Evolutionary conservation across 192 early-diverging fungal genomes (phyloP).

Genomic region (Hyaloraphidium curvatum): DNA sequence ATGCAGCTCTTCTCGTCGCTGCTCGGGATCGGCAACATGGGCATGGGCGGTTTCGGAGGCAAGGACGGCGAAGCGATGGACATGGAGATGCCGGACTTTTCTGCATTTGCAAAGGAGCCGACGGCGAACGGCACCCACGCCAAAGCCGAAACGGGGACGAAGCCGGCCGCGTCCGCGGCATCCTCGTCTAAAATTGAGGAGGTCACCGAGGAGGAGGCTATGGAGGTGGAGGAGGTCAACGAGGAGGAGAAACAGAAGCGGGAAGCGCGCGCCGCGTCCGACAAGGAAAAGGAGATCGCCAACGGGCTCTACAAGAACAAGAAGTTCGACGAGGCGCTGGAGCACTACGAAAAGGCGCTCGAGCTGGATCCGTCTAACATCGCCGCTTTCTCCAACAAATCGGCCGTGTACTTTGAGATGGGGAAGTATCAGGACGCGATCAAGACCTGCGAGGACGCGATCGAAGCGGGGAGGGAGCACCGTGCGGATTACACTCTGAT

Average conservation of each 20-base stretch:
- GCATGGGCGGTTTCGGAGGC: constrained; percentile 18
- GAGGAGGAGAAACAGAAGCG: constrained; percentile 10
- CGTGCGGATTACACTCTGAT: constrained; percentile 89
- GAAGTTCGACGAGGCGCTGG: constrained; percentile 70
- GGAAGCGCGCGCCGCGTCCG: constrained; percentile 12
- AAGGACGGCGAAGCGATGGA: constrained; percentile 7
- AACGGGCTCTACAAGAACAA: constrained; percentile 84
- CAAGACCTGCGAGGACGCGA: constrained; percentile 72
- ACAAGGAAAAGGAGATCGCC: constrained; percentile 66
- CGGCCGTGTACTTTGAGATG: constrained; percentile 87
- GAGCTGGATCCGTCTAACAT: constrained; percentile 78
- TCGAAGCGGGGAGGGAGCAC: constrained; percentile 76
- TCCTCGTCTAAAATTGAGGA: constrained; percentile 20
- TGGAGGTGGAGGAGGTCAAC: constrained; percentile 10
- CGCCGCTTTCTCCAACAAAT: constrained; percentile 85
- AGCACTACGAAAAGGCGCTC: constrained; percentile 77
- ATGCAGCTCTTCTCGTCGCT: constrained; percentile 52
- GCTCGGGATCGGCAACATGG: constrained; percentile 46
- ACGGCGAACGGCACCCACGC: constrained; percentile 12
- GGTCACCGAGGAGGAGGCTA: constrained; percentile 9
- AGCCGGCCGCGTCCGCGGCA: background rate
- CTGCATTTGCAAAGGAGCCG: too few species aligned
- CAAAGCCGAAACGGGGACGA: constrained; percentile 13
- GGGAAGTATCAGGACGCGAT: constrained; percentile 83
- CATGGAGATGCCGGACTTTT: too few species aligned